These are phyloP conservation scores for Chrysanthemum seticuspe DNA, from an alignment of 129 eudicot genomes.

Conservation along the genomic window DNA sequence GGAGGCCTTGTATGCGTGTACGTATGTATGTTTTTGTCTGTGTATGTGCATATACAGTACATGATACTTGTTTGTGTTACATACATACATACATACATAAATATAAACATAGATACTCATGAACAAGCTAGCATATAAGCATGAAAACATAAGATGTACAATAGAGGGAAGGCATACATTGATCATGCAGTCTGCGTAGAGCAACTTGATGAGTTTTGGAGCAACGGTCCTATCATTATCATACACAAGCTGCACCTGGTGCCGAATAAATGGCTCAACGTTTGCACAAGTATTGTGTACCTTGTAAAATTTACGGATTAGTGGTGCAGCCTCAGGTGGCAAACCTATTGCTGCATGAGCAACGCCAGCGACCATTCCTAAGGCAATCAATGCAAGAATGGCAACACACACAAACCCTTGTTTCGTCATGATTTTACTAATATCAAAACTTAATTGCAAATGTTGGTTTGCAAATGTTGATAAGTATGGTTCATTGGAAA, in stretches of 20 bases:
- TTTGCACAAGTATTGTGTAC: constrained; percentile 66
- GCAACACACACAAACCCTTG: constrained; percentile 24
- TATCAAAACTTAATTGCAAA: constrained; percentile 1
- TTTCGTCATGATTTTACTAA: constrained; percentile 33
- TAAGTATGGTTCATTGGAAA: constrained; percentile 22
- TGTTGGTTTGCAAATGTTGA: constrained; percentile 5
- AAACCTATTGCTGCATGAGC: constrained; percentile 50
- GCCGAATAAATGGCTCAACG: constrained; percentile 62
- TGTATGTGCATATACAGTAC: not conserved
- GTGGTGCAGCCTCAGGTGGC: constrained; percentile 48
- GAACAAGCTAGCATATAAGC: not conserved
- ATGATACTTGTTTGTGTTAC: too few relatives aligned
- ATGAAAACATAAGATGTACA: not conserved
- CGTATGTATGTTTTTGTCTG: not conserved
- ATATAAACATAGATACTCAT: not conserved
- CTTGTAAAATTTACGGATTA: constrained; percentile 69
- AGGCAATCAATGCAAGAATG: constrained; percentile 38
- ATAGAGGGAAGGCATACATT: constrained; percentile 45
- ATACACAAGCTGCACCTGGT: constrained; percentile 54
- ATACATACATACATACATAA: not conserved
- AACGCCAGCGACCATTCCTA: constrained; percentile 28
- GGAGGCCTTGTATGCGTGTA: not conserved
- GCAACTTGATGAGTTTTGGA: constrained; percentile 74
- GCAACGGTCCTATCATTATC: constrained; percentile 46
- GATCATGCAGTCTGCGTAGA: constrained; percentile 89